These are phyloP conservation scores for Dillenia turbinata DNA, from an alignment of 164 flowering plant species.

Conservation along the genomic window DNA sequence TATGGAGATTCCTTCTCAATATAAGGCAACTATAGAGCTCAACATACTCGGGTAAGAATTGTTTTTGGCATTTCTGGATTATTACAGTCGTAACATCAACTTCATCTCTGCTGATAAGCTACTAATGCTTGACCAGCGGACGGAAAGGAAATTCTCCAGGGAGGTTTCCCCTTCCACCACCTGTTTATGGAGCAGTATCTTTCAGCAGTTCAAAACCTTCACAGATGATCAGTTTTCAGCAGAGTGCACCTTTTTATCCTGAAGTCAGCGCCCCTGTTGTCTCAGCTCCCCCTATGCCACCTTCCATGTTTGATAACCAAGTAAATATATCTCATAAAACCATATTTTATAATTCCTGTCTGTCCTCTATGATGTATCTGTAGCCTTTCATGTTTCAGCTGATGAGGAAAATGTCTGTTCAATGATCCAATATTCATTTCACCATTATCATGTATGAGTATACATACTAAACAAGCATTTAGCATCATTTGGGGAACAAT, in stretches of 20 bases:
- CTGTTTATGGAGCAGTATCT: constrained; percentile 31
- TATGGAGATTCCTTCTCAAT: constrained; percentile 91
- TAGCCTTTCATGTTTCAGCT: too few species aligned
- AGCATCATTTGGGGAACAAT: too few species aligned
- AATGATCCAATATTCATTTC: too few species aligned
- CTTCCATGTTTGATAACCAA: constrained; percentile 51
- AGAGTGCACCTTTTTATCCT: constrained; percentile 35
- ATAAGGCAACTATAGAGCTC: constrained; percentile 77
- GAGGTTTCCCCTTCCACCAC: constrained; percentile 83
- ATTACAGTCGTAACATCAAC: too few species aligned
- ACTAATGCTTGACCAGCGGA: constrained; percentile 27
- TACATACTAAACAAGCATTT: too few species aligned
- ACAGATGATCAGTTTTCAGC: constrained; percentile 34
- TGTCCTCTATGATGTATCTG: too few species aligned
- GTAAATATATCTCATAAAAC: constrained; percentile 17
- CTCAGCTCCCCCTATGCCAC: constrained; percentile 53
- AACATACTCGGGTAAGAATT: constrained; percentile 58
- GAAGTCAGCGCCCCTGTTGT: constrained; percentile 18
- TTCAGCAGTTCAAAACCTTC: constrained; percentile 38
- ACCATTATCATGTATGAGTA: too few species aligned
- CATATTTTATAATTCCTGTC: too few species aligned
- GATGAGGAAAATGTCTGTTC: too few species aligned
- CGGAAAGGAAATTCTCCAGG: constrained; percentile 37
- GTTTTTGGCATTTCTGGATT: too few species aligned
- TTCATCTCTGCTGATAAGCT: too few species aligned